Percentiles rank a stretch among this genome's conserved stretches.
These are phyloP conservation scores for Phaseolus lunatus DNA, from an alignment of 306 rosid species.

Conservation along the genomic window DNA sequence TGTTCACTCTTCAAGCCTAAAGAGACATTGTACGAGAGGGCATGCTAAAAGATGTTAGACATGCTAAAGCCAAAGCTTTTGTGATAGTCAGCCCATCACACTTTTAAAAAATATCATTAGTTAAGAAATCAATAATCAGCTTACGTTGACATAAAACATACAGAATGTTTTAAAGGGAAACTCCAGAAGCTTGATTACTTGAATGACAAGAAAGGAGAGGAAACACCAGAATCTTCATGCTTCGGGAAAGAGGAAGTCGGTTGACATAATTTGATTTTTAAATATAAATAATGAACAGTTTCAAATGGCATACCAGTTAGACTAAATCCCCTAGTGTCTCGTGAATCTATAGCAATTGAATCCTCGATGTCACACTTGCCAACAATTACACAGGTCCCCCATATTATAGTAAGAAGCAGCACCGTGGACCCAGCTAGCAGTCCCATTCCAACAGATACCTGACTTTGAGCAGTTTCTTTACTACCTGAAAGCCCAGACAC, in stretches of 20 bases:
- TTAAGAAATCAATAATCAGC: conserved; percentile 11
- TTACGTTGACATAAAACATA: not conserved
- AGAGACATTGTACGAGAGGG: not conserved
- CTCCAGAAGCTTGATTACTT: conserved; percentile 16
- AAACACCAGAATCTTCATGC: not conserved
- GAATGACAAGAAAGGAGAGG: conserved; percentile 7
- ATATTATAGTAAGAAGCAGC: conserved; percentile 72
- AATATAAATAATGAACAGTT: conserved; percentile 18
- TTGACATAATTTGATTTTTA: not conserved
- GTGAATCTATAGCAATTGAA: conserved; percentile 63
- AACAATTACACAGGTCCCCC: conserved; percentile 73
- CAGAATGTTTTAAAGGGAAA: not conserved
- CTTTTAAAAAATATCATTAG: not conserved
- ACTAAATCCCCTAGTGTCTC: conserved; percentile 61
- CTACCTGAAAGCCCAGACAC: conserved; percentile 81
- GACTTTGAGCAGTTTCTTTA: conserved; percentile 70
- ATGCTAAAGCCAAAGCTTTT: conserved; percentile 11
- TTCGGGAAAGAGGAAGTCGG: conserved; percentile 1
- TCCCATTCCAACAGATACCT: conserved; percentile 82
- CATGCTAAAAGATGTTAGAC: not conserved
- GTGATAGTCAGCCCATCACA: not conserved
- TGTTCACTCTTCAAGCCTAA: not conserved
- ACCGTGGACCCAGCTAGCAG: conserved; percentile 79
- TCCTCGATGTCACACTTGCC: conserved; percentile 77
- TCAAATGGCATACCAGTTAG: conserved; percentile 58